Conservation (phyloP, 176 grass and related monocot genomes). For the Carex littledalei region DNA sequence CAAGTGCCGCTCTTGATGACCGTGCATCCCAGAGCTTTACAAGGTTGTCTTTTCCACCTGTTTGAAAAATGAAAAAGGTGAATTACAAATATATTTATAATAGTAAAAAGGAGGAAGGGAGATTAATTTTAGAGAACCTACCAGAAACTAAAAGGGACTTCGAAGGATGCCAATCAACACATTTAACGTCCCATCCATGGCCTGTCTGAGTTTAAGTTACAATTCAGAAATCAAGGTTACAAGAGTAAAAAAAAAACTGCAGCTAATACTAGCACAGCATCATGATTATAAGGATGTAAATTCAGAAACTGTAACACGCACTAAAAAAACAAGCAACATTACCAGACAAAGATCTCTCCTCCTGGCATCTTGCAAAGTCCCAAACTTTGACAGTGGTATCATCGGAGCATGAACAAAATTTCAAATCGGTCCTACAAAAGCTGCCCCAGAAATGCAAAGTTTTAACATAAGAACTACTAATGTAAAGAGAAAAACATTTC, state of each 20-base stretch:
- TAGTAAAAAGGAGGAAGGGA: not conserved
- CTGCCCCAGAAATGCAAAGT: constrained; percentile 38
- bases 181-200: constrained; percentile 99
- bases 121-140: constrained; percentile 32
- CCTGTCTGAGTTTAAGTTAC: constrained; percentile 87
- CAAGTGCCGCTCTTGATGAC: constrained; percentile 73
- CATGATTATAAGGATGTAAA: constrained; percentile 3
- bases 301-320: constrained; percentile 14
- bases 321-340: constrained; percentile 58
- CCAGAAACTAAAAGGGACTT: constrained; percentile 98
- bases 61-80: constrained; percentile 20
- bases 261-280: not conserved
- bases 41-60: constrained; percentile 97
- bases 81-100: not conserved
- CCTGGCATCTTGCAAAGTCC: constrained; percentile 99
- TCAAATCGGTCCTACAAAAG: constrained; percentile 96
- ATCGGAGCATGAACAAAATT: constrained; percentile 98
- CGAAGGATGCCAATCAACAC: constrained; percentile 95
- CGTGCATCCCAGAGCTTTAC: constrained; percentile 99
- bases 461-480: constrained; percentile 1
- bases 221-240: constrained; percentile 52
- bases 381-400: constrained; percentile 98
- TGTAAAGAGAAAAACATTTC: not conserved
- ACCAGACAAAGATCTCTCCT: constrained; percentile 98
- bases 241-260: constrained; percentile 10